Evolutionary conservation across 2,329 filamentous ascomycete species (phyloP).

Genomic region (Aureobasidium sp.): DNA sequence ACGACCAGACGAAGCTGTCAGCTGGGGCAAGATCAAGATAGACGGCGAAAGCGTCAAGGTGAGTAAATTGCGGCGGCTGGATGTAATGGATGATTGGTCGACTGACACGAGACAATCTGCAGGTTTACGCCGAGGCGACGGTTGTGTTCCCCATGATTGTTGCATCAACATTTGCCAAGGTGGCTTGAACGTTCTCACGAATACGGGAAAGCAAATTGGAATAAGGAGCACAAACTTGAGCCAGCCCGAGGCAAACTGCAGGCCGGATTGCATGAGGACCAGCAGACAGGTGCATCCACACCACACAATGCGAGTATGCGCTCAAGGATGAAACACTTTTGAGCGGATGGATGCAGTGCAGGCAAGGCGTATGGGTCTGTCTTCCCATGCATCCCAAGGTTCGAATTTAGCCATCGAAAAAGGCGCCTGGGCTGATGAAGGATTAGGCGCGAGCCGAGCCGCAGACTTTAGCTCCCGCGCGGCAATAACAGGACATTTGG

Average conservation of each 20-base stretch:
- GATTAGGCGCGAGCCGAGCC: conserved; percentile 11
- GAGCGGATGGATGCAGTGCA: not conserved
- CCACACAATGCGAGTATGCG: not conserved
- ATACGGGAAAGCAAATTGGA: not conserved
- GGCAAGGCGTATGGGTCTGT: not conserved
- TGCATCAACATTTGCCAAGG: conserved; percentile 54
- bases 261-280: not conserved
- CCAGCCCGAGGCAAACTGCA: not conserved
- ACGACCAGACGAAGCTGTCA: conserved; percentile 89
- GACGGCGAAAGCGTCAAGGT: conserved; percentile 82
- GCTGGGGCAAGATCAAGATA: conserved; percentile 96
- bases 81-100: not conserved
- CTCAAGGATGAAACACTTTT: not conserved
- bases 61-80: conserved; percentile 27
- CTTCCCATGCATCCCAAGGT: not conserved
- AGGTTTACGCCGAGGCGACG: conserved; percentile 59
- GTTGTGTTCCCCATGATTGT: conserved; percentile 60
- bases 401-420: not conserved
- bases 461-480: conserved; percentile 5
- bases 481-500: not conserved
- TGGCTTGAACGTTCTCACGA: conserved; percentile 6
- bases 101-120: conserved; percentile 6
- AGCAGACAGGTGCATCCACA: not conserved
- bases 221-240: not conserved
- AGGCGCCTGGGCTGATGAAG: not conserved